Conservation (phyloP, 345 rosid species). For the Eucalyptus sp. region DNA sequence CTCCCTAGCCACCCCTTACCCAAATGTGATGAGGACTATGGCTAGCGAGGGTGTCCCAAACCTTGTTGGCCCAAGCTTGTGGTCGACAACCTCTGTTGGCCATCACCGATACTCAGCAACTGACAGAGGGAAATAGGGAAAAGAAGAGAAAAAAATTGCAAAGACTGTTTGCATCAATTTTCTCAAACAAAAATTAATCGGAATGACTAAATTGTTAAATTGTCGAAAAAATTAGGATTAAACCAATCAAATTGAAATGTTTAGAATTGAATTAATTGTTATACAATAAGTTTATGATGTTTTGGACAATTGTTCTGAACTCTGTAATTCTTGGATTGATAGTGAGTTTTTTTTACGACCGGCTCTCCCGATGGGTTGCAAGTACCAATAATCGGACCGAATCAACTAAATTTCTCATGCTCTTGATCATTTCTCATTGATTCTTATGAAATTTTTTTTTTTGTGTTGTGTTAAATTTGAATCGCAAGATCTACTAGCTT, state of each 20-base stretch:
- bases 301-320: not conserved
- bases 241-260: not conserved
- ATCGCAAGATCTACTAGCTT: not conserved
- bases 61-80: not conserved
- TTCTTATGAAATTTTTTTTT: not conserved
- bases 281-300: not conserved
- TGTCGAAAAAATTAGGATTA: not conserved
- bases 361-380: not conserved
- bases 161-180: rapidly evolving
- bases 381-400: rapidly evolving
- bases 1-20: not conserved
- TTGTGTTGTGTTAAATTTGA: not conserved
- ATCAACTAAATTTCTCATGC: not conserved
- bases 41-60: not conserved
- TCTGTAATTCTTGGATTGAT: not conserved
- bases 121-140: not conserved
- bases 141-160: not conserved
- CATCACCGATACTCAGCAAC: rapidly evolving
- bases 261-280: not conserved
- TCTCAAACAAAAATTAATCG: not conserved
- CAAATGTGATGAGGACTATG: not conserved
- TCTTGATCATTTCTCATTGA: not conserved
- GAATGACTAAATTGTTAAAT: not conserved
- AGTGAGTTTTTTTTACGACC: not conserved
- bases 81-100: rapidly evolving